phyloP scores from a whole-genome alignment of 1,139 yeast species.

The Meyerozyma guilliermondii region DNA sequence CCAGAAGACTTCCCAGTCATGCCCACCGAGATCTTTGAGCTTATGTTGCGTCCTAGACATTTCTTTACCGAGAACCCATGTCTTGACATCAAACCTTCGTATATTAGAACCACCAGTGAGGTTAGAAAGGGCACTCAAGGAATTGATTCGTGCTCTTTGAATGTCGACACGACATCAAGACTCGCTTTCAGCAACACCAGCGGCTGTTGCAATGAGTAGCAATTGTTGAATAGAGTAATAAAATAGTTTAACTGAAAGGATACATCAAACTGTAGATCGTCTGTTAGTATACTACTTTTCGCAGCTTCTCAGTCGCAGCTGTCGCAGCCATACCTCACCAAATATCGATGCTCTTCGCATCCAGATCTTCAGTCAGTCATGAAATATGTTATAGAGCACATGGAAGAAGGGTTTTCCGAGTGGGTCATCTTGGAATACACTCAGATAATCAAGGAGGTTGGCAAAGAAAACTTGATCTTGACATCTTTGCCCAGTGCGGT shows the following conservation, averaged over 20 bases:
- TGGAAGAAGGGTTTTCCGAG: constrained; percentile 95
- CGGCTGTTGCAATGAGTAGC: background rate
- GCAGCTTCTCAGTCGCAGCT: background rate
- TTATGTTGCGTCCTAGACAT: constrained; percentile 73
- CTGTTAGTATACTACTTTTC: too few species aligned
- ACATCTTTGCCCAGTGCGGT: constrained; percentile 71
- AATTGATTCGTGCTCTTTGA: constrained; percentile 31
- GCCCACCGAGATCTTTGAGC: constrained; percentile 79
- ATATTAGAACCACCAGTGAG: constrained; percentile 57
- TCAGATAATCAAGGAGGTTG: constrained; percentile 79
- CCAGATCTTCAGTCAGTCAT: constrained; percentile 23
- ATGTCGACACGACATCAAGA: constrained; percentile 36
- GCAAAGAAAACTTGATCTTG: constrained; percentile 65
- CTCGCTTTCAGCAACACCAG: constrained; percentile 30
- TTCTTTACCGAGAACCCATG: constrained; percentile 75
- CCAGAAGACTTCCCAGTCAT: constrained; percentile 88
- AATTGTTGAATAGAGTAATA: background rate
- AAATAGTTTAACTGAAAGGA: background rate
- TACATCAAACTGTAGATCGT: too few species aligned
- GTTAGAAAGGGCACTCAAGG: constrained; percentile 40
- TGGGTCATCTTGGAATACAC: constrained; percentile 91
- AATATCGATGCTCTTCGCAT: background rate
- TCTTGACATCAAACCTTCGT: constrained; percentile 68
- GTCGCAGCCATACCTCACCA: background rate
- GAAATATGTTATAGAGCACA: constrained; percentile 93